Evolutionary conservation across 1,284 basidiomycete species (phyloP).

Genomic region (Sphaerobolus stellatus): DNA sequence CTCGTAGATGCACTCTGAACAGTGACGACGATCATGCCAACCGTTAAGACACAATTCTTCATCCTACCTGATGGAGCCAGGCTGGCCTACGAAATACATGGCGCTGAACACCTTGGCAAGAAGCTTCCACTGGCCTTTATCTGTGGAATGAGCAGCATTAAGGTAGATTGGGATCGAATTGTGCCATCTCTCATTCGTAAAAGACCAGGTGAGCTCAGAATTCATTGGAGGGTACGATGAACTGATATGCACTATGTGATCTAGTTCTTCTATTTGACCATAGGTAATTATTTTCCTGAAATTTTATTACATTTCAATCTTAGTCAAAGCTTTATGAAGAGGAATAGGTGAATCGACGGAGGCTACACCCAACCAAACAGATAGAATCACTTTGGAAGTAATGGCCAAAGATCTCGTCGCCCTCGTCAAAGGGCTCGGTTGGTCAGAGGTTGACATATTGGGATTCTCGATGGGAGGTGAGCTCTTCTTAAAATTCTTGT

Average conservation of each 20-base stretch:
- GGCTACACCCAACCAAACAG: constrained; percentile 27
- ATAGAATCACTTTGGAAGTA: constrained; percentile 40
- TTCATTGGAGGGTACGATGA: not conserved
- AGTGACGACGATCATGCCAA: too few relatives aligned
- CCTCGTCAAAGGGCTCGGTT: constrained; percentile 36
- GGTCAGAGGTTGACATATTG: constrained; percentile 41
- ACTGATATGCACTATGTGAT: constrained; percentile 11
- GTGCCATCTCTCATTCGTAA: constrained; percentile 26
- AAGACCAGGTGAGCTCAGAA: constrained; percentile 29
- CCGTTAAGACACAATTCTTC: constrained; percentile 15
- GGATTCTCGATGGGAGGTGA: constrained; percentile 36
- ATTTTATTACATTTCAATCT: not conserved
- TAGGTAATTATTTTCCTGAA: constrained; percentile 18
- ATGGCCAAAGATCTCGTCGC: constrained; percentile 43
- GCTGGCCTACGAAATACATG: constrained; percentile 33
- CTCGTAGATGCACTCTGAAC: too few relatives aligned
- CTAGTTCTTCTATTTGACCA: constrained; percentile 35
- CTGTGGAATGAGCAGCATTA: constrained; percentile 32
- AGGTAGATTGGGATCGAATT: constrained; percentile 35
- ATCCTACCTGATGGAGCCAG: constrained; percentile 31
- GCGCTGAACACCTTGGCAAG: constrained; percentile 20
- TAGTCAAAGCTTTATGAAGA: constrained; percentile 16
- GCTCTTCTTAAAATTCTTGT: not conserved
- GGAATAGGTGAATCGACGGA: constrained; percentile 41
- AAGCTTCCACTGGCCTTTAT: constrained; percentile 35